Percentiles rank a stretch among this genome's conserved stretches.
Evolutionary conservation across 352 stramenopile genomes (phyloP).

Genomic region (Pythium rhizo-oryzae): DNA sequence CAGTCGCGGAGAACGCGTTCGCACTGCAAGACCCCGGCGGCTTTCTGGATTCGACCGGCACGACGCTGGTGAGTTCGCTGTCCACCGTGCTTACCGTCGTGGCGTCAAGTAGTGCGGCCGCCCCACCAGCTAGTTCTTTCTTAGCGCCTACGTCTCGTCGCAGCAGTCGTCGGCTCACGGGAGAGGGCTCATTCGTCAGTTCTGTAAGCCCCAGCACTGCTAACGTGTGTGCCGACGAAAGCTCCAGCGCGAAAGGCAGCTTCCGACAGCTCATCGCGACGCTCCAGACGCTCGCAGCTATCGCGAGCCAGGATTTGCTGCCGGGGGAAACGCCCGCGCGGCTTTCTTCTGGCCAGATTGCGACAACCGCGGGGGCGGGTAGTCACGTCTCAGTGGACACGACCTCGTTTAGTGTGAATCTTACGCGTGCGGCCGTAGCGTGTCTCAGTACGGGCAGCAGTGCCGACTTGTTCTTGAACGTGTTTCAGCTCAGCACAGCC

Average conservation of each 20-base stretch:
- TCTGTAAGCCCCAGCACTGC: not conserved
- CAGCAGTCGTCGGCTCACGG: constrained; percentile 2
- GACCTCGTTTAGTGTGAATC: constrained; percentile 36
- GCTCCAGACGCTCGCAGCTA: constrained; percentile 50
- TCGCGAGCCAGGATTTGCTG: constrained; percentile 57
- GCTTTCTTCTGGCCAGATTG: constrained; percentile 37
- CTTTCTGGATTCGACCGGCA: constrained; percentile 47
- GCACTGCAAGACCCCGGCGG: constrained; percentile 34
- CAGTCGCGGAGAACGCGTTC: constrained; percentile 52
- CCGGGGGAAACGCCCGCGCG: constrained; percentile 37
- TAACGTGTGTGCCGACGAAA: constrained; percentile 22
- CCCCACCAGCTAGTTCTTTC: not conserved
- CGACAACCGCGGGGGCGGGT: constrained; percentile 39
- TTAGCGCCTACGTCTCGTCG: not conserved
- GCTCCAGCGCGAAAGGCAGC: constrained; percentile 18
- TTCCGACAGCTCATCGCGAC: constrained; percentile 44
- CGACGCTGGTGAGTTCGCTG: constrained; percentile 48
- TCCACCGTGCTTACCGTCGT: constrained; percentile 42
- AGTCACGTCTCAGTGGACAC: constrained; percentile 17
- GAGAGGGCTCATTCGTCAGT: not conserved
- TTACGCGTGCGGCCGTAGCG: constrained; percentile 43
- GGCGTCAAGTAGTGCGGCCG: not conserved
- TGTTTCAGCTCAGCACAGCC: constrained; percentile 39
- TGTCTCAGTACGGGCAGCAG: constrained; percentile 37
- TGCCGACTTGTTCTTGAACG: constrained; percentile 50